Evolutionary conservation across 148 eudicot species (phyloP), one percentile per base, ranked within the genome.

Genomic region (Nyssa sinensis): DNA sequence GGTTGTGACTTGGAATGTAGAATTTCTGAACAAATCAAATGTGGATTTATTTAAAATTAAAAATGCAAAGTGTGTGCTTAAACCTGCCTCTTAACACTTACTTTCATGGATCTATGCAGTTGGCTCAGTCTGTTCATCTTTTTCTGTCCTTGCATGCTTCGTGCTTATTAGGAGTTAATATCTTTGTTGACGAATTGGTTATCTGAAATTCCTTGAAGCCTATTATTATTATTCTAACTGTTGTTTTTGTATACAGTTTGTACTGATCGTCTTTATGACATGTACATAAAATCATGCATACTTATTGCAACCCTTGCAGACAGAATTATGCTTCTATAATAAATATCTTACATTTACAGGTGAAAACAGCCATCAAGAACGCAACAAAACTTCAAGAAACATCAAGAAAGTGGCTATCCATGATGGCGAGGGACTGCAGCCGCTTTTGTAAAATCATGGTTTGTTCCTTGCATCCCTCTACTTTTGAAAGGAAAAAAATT

Each of bases 391-490:
- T 77, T 21, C 98, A 95, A 81, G 94, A 93, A 74, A 84, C 82
- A 23, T 79, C 99, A 25, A 84, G 34, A 74, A 87, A 79, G 81
- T 88, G 88, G 93, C 67, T 95, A 35, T 80, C 89, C 71, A 89
- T 78, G 64, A 95, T 95, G 98, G 35, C 88, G 34, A 85, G 93
- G 82, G 97, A 95, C 73, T 93, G 97, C 93, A 87, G 79, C 70
- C 96, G 99, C 44, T 95, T 95, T 61, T 89, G 93, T 75, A 95
- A 86, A 81, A 89, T 95, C 72, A 87, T 95, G 97, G 99, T 92
- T 49, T 67, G 89, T 80, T 70, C 72, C 61, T 74, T 63, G 37
- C 31, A 32, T 57, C 29, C 23, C 58, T 12, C 5, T 39, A n/a
- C 39, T 29, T 35, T 33, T 68, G 32, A 1, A 29, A 47, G 32